phyloP scores from a whole-genome alignment of 2,329 filamentous ascomycete genomes.

The Cytospora piceicola region DNA sequence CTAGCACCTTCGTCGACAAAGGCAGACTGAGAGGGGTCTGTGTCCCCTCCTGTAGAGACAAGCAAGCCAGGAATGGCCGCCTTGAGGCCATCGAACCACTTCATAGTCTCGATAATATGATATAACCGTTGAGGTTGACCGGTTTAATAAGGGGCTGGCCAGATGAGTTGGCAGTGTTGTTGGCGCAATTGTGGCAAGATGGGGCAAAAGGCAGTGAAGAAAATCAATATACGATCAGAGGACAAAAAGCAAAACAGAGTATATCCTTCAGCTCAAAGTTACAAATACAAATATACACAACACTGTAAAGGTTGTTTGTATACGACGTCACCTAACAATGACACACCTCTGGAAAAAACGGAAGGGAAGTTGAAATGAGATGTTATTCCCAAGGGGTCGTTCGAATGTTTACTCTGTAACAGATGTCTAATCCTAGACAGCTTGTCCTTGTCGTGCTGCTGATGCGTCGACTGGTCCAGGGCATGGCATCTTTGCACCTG shows the following conservation, averaged over 20 bases:
- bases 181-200: background rate
- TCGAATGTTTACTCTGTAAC: background rate
- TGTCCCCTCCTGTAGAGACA: slow-evolving; percentile 18
- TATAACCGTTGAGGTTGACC: background rate
- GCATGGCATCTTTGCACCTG: slow-evolving; percentile 17
- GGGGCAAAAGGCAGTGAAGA: background rate
- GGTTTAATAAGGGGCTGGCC: background rate
- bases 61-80: slow-evolving; percentile 29
- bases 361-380: background rate
- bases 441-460: background rate
- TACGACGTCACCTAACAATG: background rate
- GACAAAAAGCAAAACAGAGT: background rate
- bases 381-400: background rate
- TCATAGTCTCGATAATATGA: slow-evolving; percentile 16
- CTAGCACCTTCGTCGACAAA: slow-evolving; percentile 25
- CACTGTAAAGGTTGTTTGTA: background rate
- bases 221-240: background rate
- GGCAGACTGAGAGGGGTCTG: slow-evolving; percentile 13
- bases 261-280: background rate
- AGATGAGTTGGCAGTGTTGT: background rate
- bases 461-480: background rate
- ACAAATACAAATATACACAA: background rate
- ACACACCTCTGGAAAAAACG: background rate
- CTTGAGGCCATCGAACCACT: slow-evolving; percentile 29
- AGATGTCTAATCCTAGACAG: background rate